A percentile compares a stretch with the other conserved stretches of the same genome.
These are phyloP conservation scores for Fusarium udum DNA, from an alignment of 2,329 filamentous ascomycete species.

Conservation along the genomic window DNA sequence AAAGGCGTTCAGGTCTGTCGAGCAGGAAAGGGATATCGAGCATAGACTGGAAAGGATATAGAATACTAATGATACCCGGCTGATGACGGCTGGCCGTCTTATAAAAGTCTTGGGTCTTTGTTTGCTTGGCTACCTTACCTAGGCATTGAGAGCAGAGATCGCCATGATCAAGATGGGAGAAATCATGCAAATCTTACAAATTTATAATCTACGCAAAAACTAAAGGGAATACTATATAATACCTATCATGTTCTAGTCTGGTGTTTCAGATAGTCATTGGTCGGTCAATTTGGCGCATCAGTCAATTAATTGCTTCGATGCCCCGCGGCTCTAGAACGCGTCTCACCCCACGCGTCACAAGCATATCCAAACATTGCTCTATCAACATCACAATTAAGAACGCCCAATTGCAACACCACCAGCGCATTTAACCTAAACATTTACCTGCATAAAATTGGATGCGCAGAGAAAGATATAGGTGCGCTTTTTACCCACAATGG, in stretches of 20 bases:
- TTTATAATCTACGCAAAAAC: not conserved
- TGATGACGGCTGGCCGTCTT: not conserved
- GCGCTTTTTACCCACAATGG: slow-evolving; percentile 43
- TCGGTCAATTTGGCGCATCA: not conserved
- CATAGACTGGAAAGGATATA: not conserved
- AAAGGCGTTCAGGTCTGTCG: not conserved
- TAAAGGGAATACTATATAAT: not conserved
- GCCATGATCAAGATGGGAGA: rapidly evolving
- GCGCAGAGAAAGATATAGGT: not conserved
- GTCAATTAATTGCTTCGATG: slow-evolving; percentile 18
- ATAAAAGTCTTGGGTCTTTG: not conserved
- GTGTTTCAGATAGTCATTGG: not conserved
- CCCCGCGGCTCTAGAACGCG: slow-evolving; percentile 41
- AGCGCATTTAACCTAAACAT: not conserved
- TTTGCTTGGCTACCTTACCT: no score
- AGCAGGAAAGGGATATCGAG: not conserved
- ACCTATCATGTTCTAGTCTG: no score
- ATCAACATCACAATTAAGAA: slow-evolving; percentile 31
- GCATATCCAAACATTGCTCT: slow-evolving; percentile 34
- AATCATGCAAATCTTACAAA: not conserved
- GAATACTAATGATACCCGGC: slow-evolving; percentile 4
- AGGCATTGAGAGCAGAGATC: not conserved
- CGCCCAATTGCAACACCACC: not conserved
- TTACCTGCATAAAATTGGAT: not conserved
- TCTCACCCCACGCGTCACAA: slow-evolving; percentile 38